A percentile compares a stretch with the other conserved stretches of the same genome.
These are phyloP conservation scores for Heimioporus sp. DNA, from an alignment of 768 basidiomycete species.

Conservation along the genomic window DNA sequence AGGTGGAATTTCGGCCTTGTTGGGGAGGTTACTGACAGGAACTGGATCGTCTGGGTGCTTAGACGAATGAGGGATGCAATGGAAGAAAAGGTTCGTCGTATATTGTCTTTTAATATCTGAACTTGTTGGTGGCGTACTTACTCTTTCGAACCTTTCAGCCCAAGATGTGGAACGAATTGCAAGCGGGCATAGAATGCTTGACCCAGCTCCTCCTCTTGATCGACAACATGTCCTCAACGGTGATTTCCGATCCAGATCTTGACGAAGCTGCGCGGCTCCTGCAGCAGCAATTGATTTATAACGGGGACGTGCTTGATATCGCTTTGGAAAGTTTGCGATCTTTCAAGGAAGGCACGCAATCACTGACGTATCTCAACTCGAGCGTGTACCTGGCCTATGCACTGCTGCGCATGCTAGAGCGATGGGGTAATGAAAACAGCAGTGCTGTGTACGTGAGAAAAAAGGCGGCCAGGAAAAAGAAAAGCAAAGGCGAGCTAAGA, in stretches of 20 bases:
- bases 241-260: slow-evolving; percentile 40
- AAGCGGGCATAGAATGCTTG: slow-evolving; percentile 91
- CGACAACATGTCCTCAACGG: slow-evolving; percentile 70
- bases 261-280: slow-evolving; percentile 77
- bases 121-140: slow-evolving; percentile 10
- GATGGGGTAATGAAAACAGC: slow-evolving; percentile 71
- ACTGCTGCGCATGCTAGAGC: slow-evolving; percentile 86
- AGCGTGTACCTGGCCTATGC: slow-evolving; percentile 82
- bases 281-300: slow-evolving; percentile 91
- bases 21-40: slow-evolving; percentile 81
- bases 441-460: slow-evolving; percentile 72
- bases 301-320: slow-evolving; percentile 90
- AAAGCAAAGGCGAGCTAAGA: slow-evolving; percentile 44
- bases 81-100: slow-evolving; percentile 76
- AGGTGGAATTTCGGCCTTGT: slow-evolving; percentile 72
- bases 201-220: slow-evolving; percentile 89
- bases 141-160: slow-evolving; percentile 50
- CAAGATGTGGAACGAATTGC: slow-evolving; percentile 90
- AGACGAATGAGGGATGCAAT: slow-evolving; percentile 84
- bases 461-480: slow-evolving; percentile 52
- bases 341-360: slow-evolving; percentile 81
- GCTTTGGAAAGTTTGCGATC: slow-evolving; percentile 71
- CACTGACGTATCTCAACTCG: slow-evolving; percentile 80
- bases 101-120: slow-evolving; percentile 2
- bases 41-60: slow-evolving; percentile 89